phyloP scores from a whole-genome alignment of 2,329 filamentous ascomycete genomes.

The Capronia epimyces region DNA sequence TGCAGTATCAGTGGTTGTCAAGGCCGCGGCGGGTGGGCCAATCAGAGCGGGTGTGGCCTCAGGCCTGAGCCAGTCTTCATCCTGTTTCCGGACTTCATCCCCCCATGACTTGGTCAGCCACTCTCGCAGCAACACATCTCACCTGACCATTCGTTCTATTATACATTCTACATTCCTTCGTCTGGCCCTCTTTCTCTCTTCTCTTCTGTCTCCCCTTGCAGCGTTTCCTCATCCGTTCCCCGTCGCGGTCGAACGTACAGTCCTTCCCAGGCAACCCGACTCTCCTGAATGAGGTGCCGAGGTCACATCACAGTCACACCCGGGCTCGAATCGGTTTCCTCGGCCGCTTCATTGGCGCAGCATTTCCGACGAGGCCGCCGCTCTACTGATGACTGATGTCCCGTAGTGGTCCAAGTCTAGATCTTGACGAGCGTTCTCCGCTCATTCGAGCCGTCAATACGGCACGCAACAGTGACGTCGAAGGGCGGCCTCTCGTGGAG shows the following conservation, averaged over 20 bases:
- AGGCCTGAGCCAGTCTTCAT: neutral
- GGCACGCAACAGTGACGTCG: conserved; percentile 13
- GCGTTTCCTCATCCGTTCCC: neutral
- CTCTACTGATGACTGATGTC: conserved; percentile 22
- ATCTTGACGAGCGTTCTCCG: conserved; percentile 26
- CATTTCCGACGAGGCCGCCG: neutral
- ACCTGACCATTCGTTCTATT: neutral
- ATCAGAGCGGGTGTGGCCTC: neutral
- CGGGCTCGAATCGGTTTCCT: neutral
- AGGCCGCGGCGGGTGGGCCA: neutral
- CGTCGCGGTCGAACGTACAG: neutral
- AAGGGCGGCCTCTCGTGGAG: conserved; percentile 10
- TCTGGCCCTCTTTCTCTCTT: neutral
- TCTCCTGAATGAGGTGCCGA: conserved; percentile 1
- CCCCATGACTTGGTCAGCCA: conserved; percentile 3
- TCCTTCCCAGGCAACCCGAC: neutral
- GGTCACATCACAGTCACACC: neutral
- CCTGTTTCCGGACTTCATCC: neutral
- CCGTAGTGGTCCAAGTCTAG: conserved; percentile 18
- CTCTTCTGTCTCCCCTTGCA: neutral
- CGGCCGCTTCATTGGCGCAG: neutral
- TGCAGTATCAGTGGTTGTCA: neutral
- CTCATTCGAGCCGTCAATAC: conserved; percentile 20
- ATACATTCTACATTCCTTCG: neutral
- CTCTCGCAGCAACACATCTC: neutral